Conservation (phyloP, 2,329 filamentous ascomycete species). For the Aspergillus pseudonomiae region DNA sequence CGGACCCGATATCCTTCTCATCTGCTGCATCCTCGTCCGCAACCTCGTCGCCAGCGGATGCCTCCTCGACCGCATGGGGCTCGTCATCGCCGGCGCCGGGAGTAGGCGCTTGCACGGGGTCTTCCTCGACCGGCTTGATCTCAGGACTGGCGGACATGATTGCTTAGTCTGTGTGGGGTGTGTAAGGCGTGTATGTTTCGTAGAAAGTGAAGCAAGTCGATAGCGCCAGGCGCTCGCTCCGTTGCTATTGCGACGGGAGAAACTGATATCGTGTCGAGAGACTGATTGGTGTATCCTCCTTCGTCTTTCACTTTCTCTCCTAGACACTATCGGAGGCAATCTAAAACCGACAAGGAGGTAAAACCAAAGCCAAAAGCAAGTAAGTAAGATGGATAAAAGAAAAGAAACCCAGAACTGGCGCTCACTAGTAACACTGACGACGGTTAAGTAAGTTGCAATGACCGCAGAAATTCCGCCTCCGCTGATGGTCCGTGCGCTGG, state of each 20-base stretch:
- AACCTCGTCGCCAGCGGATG: slow-evolving; percentile 4
- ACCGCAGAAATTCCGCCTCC: slow-evolving; percentile 24
- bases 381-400: background rate
- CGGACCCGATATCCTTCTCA: slow-evolving; percentile 52
- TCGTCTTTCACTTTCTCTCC: background rate
- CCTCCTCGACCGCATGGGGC: slow-evolving; percentile 11
- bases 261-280: background rate
- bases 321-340: too few species aligned
- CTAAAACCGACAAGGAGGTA: background rate
- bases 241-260: background rate
- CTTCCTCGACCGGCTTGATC: slow-evolving; percentile 27
- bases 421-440: slow-evolving; percentile 1
- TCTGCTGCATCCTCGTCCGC: slow-evolving; percentile 8
- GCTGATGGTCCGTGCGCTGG: slow-evolving; percentile 22
- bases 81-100: slow-evolving; percentile 29
- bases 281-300: background rate
- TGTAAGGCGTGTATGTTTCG: slow-evolving; percentile 1
- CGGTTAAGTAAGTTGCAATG: background rate
- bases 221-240: slow-evolving; percentile 4
- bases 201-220: background rate
- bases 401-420: background rate
- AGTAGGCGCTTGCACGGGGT: slow-evolving; percentile 30
- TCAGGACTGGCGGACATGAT: slow-evolving; percentile 46
- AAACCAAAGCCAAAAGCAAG: slow-evolving; percentile 13
- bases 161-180: background rate